Conservation (phyloP, 371 early-diverging fungal genomes). For the Mortierella sp. region DNA sequence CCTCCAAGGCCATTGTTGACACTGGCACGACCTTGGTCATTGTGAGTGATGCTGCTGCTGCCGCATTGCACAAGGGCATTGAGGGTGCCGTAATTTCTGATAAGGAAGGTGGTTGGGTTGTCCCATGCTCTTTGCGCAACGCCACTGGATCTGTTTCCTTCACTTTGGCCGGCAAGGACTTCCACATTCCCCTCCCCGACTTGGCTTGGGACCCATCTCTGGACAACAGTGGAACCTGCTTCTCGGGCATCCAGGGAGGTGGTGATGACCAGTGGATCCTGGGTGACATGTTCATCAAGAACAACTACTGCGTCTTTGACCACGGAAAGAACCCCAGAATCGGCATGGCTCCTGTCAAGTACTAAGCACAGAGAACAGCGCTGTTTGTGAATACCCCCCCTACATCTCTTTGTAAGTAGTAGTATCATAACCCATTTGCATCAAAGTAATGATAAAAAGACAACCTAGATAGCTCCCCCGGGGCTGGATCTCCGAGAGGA, state of each 20-base stretch:
- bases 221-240: constrained; percentile 8
- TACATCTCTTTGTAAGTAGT: too few relatives aligned
- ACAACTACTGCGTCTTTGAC: constrained; percentile 59
- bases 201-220: not conserved
- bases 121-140: constrained; percentile 15
- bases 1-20: constrained; percentile 44
- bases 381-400: not conserved
- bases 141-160: not conserved
- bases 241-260: constrained; percentile 33
- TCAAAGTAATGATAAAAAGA: too few relatives aligned
- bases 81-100: constrained; percentile 1
- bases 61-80: constrained; percentile 15
- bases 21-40: constrained; percentile 54
- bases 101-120: constrained; percentile 17
- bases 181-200: not conserved
- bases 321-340: constrained; percentile 21
- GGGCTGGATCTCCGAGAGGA: too few relatives aligned
- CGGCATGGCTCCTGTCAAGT: constrained; percentile 33
- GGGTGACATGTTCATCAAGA: constrained; percentile 57
- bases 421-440: too few relatives aligned
- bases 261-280: constrained; percentile 7
- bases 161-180: not conserved
- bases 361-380: constrained; percentile 1
- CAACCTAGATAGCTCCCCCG: too few relatives aligned
- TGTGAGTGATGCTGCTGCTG: constrained; percentile 17